Conservation (phyloP, 495 filamentous ascomycete genomes). For the Podospora sp. region DNA sequence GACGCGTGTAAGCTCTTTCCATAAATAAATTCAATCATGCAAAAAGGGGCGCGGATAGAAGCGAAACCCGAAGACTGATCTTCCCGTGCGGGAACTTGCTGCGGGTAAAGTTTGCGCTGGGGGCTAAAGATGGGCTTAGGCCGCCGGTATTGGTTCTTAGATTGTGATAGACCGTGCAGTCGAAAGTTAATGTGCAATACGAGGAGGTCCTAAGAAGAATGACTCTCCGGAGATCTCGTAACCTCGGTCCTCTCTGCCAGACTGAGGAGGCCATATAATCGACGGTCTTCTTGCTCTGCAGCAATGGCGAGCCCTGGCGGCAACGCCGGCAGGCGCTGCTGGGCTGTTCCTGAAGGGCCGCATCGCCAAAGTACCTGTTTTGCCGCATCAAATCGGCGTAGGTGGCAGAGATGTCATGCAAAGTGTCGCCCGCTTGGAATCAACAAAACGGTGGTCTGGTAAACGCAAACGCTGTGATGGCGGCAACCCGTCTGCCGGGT, state of each 20-base stretch:
- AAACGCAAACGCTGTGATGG: not conserved
- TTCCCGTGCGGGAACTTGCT: slow-evolving; percentile 5
- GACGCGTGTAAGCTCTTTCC: not conserved
- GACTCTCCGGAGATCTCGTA: not conserved
- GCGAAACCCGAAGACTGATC: not conserved
- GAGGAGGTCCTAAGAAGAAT: not conserved
- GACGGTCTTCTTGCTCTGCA: too few species aligned
- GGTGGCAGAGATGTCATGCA: not conserved
- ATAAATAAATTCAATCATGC: not conserved
- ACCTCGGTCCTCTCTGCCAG: not conserved
- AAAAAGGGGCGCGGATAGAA: slow-evolving; percentile 3
- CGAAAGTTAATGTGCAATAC: not conserved
- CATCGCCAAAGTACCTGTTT: too few species aligned
- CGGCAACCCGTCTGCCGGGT: slow-evolving; percentile 7
- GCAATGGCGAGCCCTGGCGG: too few species aligned
- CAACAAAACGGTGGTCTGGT: not conserved
- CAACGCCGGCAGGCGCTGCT: too few species aligned
- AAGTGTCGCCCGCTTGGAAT: not conserved
- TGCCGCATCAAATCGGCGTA: too few species aligned
- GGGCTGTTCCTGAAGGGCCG: too few species aligned
- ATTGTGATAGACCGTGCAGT: not conserved
- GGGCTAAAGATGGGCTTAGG: not conserved
- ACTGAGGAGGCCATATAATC: too few species aligned
- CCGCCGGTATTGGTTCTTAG: not conserved
- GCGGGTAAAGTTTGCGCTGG: slow-evolving; percentile 2